Percentiles rank a stretch among this genome's conserved stretches.
Evolutionary conservation across 139 green algal species (phyloP).

Genomic region (Pseudopediastrum boryanum): DNA sequence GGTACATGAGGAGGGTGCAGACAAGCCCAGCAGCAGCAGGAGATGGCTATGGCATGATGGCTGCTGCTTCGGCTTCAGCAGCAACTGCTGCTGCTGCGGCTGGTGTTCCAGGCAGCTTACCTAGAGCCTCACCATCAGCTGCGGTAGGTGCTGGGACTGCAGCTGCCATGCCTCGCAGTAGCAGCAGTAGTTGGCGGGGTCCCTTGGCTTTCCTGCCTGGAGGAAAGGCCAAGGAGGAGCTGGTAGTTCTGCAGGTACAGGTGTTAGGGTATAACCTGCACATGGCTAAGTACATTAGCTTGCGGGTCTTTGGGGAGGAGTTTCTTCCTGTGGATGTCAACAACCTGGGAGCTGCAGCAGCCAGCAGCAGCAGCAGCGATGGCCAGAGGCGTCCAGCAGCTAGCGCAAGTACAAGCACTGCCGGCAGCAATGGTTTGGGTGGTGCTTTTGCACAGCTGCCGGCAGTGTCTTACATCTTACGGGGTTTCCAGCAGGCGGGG

Average conservation of each 20-base stretch:
- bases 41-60: neutral
- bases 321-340: neutral
- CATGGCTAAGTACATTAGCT: neutral
- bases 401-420: too few species aligned
- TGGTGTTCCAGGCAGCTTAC: neutral
- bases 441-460: neutral
- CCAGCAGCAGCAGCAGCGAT: conserved; percentile 7
- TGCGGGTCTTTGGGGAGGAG: conserved; percentile 23
- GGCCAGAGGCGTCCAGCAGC: conserved; percentile 8
- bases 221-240: neutral
- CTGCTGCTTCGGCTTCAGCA: neutral
- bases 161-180: neutral
- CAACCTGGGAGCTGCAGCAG: too few species aligned
- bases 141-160: too few species aligned
- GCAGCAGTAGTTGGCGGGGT: too few species aligned
- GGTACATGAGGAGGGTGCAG: conserved; percentile 16
- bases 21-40: too few species aligned
- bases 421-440: too few species aligned
- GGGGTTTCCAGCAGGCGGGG: neutral
- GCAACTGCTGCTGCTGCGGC: too few species aligned
- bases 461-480: neutral
- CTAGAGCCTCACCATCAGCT: too few species aligned
- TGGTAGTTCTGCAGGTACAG: conserved; percentile 11
- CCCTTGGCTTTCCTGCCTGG: conserved; percentile 24
- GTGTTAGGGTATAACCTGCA: conserved; percentile 19